Evolutionary conservation across 768 basidiomycete genomes (phyloP).

Genomic region (Psilocybe tampanensis): DNA sequence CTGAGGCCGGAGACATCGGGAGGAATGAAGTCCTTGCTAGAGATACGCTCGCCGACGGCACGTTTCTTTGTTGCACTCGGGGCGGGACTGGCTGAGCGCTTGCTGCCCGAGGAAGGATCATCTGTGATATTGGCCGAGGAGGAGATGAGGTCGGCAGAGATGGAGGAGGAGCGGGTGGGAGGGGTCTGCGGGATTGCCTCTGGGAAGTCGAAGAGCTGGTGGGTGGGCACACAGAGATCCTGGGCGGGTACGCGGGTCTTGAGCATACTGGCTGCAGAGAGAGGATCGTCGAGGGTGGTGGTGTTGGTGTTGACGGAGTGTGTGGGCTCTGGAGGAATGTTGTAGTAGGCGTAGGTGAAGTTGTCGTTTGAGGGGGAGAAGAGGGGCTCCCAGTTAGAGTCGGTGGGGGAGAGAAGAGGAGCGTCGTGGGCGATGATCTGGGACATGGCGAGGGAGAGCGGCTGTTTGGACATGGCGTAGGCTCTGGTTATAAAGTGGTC

Average conservation of each 20-base stretch:
- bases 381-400: constrained; percentile 51
- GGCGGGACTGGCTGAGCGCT: constrained; percentile 50
- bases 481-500: constrained; percentile 14
- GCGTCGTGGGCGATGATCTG: constrained; percentile 61
- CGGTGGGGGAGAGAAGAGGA: constrained; percentile 54
- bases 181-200: constrained; percentile 25
- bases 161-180: constrained; percentile 24
- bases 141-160: constrained; percentile 14
- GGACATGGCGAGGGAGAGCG: constrained; percentile 50
- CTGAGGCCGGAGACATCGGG: constrained; percentile 86
- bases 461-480: constrained; percentile 26
- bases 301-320: constrained; percentile 45
- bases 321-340: too few relatives aligned
- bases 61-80: constrained; percentile 43
- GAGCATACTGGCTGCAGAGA: constrained; percentile 51
- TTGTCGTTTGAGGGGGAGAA: constrained; percentile 42
- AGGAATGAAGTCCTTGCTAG: constrained; percentile 82
- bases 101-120: constrained; percentile 35
- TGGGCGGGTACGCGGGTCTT: constrained; percentile 45
- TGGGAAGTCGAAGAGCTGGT: constrained; percentile 71
- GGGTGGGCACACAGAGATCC: constrained; percentile 65
- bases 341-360: constrained; percentile 52
- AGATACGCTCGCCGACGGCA: constrained; percentile 50
- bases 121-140: constrained; percentile 18
- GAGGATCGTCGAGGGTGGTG: constrained; percentile 49